Conservation (phyloP, 2,329 filamentous ascomycete species). For the Aspergillus phoenicis region DNA sequence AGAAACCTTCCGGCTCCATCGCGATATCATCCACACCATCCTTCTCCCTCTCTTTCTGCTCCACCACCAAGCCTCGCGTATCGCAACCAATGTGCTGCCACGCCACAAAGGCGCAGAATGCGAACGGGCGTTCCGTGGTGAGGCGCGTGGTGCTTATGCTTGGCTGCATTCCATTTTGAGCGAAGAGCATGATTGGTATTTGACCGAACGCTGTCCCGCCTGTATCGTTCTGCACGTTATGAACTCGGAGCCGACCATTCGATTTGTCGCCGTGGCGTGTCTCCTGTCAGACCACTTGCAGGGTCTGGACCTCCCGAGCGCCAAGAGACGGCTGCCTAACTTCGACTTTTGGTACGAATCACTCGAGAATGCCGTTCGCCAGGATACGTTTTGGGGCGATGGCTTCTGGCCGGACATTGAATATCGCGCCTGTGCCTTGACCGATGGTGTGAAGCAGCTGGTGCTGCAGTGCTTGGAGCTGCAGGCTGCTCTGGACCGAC, state of each 20-base stretch:
- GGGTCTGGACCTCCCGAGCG: constrained; percentile 26
- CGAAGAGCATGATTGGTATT: constrained; percentile 61
- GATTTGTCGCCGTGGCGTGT: constrained; percentile 46
- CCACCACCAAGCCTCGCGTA: constrained; percentile 56
- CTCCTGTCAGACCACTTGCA: constrained; percentile 41
- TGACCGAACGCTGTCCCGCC: constrained; percentile 57
- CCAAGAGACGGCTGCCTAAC: constrained; percentile 26
- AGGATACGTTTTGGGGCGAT: constrained; percentile 48
- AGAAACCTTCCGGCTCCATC: constrained; percentile 52
- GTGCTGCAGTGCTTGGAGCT: constrained; percentile 44
- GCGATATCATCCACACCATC: constrained; percentile 61
- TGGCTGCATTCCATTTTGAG: constrained; percentile 62
- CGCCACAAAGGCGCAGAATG: constrained; percentile 54
- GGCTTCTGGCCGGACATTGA: constrained; percentile 47
- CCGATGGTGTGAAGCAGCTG: constrained; percentile 43
- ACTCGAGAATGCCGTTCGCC: constrained; percentile 43
- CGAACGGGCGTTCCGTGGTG: constrained; percentile 59
- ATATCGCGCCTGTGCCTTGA: constrained; percentile 41
- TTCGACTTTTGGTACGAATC: constrained; percentile 45
- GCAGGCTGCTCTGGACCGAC: constrained; percentile 27
- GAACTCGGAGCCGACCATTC: constrained; percentile 49
- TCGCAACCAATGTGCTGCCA: constrained; percentile 55
- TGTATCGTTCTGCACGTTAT: constrained; percentile 48
- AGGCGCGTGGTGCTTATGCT: constrained; percentile 59
- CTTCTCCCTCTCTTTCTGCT: constrained; percentile 61